Base-by-base conservation (phyloP, 371 early-diverging fungal species). In the Mucor plumbeus region DNA sequence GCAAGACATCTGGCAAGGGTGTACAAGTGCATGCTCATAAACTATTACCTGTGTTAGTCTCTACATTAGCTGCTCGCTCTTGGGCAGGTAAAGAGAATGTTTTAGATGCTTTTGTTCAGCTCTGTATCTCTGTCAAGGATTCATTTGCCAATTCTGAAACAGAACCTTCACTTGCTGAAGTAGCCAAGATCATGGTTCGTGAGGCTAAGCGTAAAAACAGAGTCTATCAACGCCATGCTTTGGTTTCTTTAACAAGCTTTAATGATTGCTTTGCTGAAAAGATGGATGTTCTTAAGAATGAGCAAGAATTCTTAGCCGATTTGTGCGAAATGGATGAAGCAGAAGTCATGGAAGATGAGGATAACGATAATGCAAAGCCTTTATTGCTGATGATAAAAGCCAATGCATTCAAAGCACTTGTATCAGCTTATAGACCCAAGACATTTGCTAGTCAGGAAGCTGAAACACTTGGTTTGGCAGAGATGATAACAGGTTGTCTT, bases 21-120 rank as follows among this genome's bases (percentile, higher is more conserved):
- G 58, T 87, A 31, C 61, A 50, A 13, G 50, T 70, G 4, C 71
- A 86, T 57, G 84, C 90, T 59, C 78, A 81, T 9, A 68, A 73
- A 19, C 68, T 89, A 9, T 64, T 95, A 43, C 89, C 90, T 2
- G 65, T 91, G 15, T 78, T 96, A 63, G 67, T 88, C 1, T 80
- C 87, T 11, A 86, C 91, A 0, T 74, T 94, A 5, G 76, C 87
- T 0, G 94, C 95, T 5, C 80, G 95, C 38, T 88, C 91, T 1
- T 97, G 95, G 95, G 89, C 88, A 3, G 97, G 96, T 36, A 97
- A 95, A 72, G 96, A 95, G 65, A 79, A 83, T 26, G 88, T 95
- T 5, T 77, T 95, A 31, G 90, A 89, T 44, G 86, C 92, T 5
- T 82, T 95, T 66, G 87, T 87, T 1, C 79, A 80, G 14, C 71